Base-by-base conservation (phyloP, 2,329 filamentous ascomycete species). In the Colletotrichum tamarilloi region DNA sequence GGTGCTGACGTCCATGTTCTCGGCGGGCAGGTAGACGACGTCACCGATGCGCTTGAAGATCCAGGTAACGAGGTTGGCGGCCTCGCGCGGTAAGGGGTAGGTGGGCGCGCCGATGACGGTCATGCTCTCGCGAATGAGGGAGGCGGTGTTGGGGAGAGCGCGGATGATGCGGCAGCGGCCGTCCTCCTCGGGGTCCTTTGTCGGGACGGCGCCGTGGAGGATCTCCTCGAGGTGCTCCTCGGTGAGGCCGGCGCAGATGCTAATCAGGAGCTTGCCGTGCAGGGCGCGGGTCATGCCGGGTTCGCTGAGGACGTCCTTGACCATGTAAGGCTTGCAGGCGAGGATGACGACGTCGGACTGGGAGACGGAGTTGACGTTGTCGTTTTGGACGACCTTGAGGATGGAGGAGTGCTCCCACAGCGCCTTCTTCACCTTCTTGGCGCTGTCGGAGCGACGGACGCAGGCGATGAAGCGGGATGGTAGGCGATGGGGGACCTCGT, bases 71-170 rank as follows among this genome's bases (percentile, higher is more conserved):
- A 95, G 87, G 73, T 79, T 82, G 58, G 88, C 84, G 35, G 87
- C 87, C 22, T 85, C 82, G 1, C 86, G 79, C 5, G 88, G 85
- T 16, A 94, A 84, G 3, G 91, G 87, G 9, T 91, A 90, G 9
- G 85, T 86, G 7, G 88, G 86, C 58, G 88, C 91, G 60, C 90
- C 91, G 76, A 97, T 92, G 67, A 97, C 91, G 4, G 92, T 96
- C 93, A 97, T 97, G 77, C 90, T 92, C 82, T 97, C 92, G 59
- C 94, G 86, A 71, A 97, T 92, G 62, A 94, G 88, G 30, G 92
- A 92, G 12, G 94, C 94, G 0, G 93, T 95, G 85, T 97, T 97
- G 77, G 94, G 94, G 90, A 97, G 95, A 67, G 93, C 94, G 38
- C 94, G 88, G 5, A 97, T 92, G 57, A 97, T 87, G 55, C 89